These are phyloP conservation scores for Nidularia sp. DNA, from an alignment of 768 basidiomycete genomes.

Conservation along the genomic window DNA sequence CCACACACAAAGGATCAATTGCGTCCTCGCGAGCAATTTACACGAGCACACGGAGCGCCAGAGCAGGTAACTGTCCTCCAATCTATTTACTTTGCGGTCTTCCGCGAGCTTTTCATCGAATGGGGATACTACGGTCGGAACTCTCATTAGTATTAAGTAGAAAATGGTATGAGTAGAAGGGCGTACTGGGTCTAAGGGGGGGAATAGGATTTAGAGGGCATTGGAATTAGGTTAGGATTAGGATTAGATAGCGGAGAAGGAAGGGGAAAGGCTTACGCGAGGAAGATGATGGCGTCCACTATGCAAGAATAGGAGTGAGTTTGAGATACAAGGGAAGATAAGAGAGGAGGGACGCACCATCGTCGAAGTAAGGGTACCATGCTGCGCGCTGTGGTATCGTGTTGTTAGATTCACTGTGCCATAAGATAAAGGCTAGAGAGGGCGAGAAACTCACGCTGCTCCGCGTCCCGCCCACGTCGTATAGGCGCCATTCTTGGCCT, in stretches of 20 bases:
- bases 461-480: slow-evolving; percentile 77
- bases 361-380: slow-evolving; percentile 82
- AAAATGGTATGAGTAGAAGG: neutral
- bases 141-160: too few relatives aligned
- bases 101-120: slow-evolving; percentile 80
- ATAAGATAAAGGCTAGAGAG: neutral
- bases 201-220: neutral
- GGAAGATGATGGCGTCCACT: slow-evolving; percentile 82
- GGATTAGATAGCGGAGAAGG: neutral
- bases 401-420: slow-evolving; percentile 4
- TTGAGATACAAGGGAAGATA: neutral
- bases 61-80: slow-evolving; percentile 73
- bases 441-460: slow-evolving; percentile 49
- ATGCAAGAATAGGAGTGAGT: slow-evolving; percentile 5
- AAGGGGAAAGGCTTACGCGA: slow-evolving; percentile 41
- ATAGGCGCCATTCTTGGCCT: slow-evolving; percentile 75
- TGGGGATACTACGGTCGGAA: slow-evolving; percentile 51
- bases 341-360: slow-evolving; percentile 33
- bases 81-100: slow-evolving; percentile 62
- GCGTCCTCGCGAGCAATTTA: slow-evolving; percentile 56
- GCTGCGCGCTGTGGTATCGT: slow-evolving; percentile 47
- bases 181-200: slow-evolving; percentile 35
- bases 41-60: slow-evolving; percentile 75
- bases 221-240: neutral
- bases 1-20: slow-evolving; percentile 45